phyloP scores from a whole-genome alignment of 805 yeast species.

The Yarrowia sp. region DNA sequence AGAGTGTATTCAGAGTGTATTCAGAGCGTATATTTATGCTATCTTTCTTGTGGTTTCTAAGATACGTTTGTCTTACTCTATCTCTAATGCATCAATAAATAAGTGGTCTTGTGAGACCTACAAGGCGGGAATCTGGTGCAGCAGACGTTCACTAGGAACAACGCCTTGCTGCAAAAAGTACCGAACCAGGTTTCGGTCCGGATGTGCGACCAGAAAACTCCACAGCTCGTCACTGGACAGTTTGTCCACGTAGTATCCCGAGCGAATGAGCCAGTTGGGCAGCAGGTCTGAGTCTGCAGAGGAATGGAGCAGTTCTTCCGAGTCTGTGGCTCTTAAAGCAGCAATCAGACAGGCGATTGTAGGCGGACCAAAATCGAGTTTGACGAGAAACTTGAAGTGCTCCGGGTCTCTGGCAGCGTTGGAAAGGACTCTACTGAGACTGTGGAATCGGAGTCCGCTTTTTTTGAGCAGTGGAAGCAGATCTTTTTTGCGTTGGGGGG shows the following conservation, averaged over 20 bases:
- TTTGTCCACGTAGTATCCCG: conserved; percentile 6
- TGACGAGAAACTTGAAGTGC: background rate
- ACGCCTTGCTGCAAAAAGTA: background rate
- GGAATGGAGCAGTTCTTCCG: background rate
- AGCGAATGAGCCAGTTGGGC: conserved; percentile 6
- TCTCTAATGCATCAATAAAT: background rate
- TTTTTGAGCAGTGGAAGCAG: background rate
- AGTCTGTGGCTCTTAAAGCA: background rate
- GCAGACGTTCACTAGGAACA: background rate
- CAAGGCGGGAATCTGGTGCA: background rate
- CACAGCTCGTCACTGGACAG: background rate
- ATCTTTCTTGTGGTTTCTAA: too few relatives aligned
- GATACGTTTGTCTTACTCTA: too few relatives aligned
- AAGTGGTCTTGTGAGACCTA: background rate
- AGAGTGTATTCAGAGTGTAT: too few relatives aligned
- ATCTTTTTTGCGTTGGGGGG: background rate
- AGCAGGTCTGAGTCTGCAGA: too few relatives aligned
- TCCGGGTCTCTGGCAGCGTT: background rate
- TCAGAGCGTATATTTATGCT: too few relatives aligned
- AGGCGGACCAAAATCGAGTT: background rate
- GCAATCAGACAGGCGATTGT: background rate
- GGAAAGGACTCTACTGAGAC: background rate
- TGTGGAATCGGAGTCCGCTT: background rate
- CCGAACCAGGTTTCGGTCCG: background rate
- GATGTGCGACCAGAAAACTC: background rate